A percentile compares a stretch with the other conserved stretches of the same genome.
These are phyloP conservation scores for Metschnikowia borealis DNA, from an alignment of 805 yeast species.

Conservation along the genomic window DNA sequence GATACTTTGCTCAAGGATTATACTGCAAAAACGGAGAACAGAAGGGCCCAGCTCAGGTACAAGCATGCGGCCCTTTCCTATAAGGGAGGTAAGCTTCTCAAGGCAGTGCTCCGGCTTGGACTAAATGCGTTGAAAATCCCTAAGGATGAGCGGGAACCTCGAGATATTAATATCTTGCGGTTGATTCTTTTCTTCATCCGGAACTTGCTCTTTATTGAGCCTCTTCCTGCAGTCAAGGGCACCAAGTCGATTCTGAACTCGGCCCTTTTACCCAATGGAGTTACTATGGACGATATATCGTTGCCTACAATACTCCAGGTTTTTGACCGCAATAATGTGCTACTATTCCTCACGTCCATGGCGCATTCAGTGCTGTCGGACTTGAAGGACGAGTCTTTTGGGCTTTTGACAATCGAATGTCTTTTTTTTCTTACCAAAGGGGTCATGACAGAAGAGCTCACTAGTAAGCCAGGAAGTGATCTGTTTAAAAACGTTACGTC, in stretches of 20 bases:
- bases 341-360: slow-evolving; percentile 68
- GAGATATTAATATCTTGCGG: slow-evolving; percentile 71
- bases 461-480: not conserved
- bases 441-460: slow-evolving; percentile 21
- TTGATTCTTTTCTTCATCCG: slow-evolving; percentile 71
- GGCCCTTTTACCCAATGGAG: slow-evolving; percentile 52
- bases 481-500: slow-evolving; percentile 1
- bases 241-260: slow-evolving; percentile 33
- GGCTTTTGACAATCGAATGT: slow-evolving; percentile 63
- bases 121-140: slow-evolving; percentile 54
- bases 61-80: slow-evolving; percentile 62
- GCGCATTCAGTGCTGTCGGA: slow-evolving; percentile 61
- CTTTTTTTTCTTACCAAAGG: slow-evolving; percentile 61
- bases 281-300: slow-evolving; percentile 64
- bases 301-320: slow-evolving; percentile 52
- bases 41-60: slow-evolving; percentile 53
- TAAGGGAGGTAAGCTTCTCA: slow-evolving; percentile 58
- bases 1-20: slow-evolving; percentile 43
- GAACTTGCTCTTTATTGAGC: slow-evolving; percentile 75
- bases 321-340: slow-evolving; percentile 67
- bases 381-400: slow-evolving; percentile 58
- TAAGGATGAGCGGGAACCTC: slow-evolving; percentile 53
- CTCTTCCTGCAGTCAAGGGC: slow-evolving; percentile 52
- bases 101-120: slow-evolving; percentile 66
- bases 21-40: slow-evolving; percentile 55